Conservation (phyloP, 1,284 basidiomycete genomes). For the Sporisorium exsertum region DNA sequence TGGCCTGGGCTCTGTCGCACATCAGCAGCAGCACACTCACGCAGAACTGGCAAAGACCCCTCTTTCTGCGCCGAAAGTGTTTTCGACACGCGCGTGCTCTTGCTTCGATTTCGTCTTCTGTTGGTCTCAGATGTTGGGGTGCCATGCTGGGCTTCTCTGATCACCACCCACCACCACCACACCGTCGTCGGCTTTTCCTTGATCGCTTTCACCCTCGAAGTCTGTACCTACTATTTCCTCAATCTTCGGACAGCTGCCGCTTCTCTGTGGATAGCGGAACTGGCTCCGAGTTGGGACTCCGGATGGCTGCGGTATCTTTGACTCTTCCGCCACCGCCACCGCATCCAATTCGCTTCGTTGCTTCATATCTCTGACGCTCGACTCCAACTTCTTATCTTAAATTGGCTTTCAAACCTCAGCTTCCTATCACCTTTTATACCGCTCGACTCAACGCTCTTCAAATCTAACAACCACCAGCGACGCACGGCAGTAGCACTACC, state of each 20-base stretch:
- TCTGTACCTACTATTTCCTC: too few species aligned
- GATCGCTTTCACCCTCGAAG: too few species aligned
- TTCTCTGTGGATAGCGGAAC: neutral
- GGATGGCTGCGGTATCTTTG: neutral
- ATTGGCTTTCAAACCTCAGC: neutral
- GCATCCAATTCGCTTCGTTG: neutral
- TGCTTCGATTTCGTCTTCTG: neutral
- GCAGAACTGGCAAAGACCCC: neutral
- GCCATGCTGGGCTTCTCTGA: neutral
- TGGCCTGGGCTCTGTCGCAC: too few species aligned
- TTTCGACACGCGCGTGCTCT: conserved; percentile 5
- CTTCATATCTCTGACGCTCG: neutral
- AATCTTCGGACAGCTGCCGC: neutral
- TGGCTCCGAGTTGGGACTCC: neutral
- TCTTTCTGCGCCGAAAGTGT: neutral
- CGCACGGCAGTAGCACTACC: neutral
- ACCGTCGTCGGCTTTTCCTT: neutral
- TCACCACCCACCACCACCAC: neutral
- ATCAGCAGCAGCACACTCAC: too few species aligned
- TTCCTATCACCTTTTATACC: neutral
- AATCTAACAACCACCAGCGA: neutral
- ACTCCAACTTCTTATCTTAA: neutral
- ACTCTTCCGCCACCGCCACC: neutral
- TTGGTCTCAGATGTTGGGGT: conserved; percentile 1
- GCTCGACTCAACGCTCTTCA: neutral